phyloP scores from a whole-genome alignment of 1,139 yeast genomes.

The Scheffersomyces quercinus region DNA sequence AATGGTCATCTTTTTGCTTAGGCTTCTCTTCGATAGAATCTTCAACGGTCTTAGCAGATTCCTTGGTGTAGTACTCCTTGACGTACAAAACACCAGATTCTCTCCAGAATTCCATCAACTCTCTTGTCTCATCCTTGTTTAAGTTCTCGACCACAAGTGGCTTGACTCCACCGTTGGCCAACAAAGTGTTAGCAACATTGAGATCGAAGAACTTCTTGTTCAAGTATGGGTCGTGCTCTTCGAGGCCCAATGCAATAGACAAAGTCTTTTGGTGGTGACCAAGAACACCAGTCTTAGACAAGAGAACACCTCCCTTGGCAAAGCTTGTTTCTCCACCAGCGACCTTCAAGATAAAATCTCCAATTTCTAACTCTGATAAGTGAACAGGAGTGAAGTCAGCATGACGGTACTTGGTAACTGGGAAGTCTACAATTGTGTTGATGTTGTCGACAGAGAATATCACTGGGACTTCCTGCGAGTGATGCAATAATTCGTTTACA shows the following conservation, averaged over 20 bases:
- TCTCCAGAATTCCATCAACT: conserved; percentile 54
- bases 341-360: conserved; percentile 56
- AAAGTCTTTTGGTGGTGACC: conserved; percentile 48
- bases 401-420: conserved; percentile 63
- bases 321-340: conserved; percentile 57
- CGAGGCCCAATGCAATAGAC: conserved; percentile 57
- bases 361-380: conserved; percentile 65
- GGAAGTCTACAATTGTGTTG: conserved; percentile 58
- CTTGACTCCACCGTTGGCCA: conserved; percentile 49
- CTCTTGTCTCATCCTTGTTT: conserved; percentile 52
- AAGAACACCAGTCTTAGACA: conserved; percentile 53
- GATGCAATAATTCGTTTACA: conserved; percentile 51
- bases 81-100: conserved; percentile 54
- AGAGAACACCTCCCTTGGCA: conserved; percentile 62
- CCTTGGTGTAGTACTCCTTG: conserved; percentile 46
- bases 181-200: conserved; percentile 48
- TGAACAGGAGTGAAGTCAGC: conserved; percentile 58
- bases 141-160: conserved; percentile 52
- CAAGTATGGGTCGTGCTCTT: conserved; percentile 59
- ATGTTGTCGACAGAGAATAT: conserved; percentile 75
- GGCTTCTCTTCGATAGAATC: conserved; percentile 16
- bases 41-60: conserved; percentile 25
- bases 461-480: conserved; percentile 55
- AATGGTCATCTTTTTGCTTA: conserved; percentile 13
- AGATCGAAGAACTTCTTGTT: conserved; percentile 53